A percentile compares a stretch with the other conserved stretches of the same genome.
Conservation (phyloP, 2,329 filamentous ascomycete species). For the Aspergillus ochraceus region DNA sequence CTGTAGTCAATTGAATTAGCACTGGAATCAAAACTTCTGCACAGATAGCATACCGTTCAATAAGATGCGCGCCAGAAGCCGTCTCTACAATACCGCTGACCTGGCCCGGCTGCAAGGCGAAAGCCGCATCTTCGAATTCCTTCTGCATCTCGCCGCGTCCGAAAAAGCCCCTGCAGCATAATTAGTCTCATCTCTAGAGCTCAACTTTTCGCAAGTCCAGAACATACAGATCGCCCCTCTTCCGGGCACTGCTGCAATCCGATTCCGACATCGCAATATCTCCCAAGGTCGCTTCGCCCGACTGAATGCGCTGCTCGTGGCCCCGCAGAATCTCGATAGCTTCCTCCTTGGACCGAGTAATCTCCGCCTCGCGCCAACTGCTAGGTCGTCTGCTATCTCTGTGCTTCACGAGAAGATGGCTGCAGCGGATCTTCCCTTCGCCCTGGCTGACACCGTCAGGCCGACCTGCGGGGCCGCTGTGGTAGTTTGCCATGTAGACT, state of each 20-base stretch:
- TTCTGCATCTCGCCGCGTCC: conserved; percentile 96
- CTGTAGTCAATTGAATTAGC: background rate
- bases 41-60: conserved; percentile 71
- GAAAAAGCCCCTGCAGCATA: conserved; percentile 71
- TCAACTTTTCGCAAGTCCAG: background rate
- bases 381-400: conserved; percentile 80
- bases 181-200: conserved; percentile 14
- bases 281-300: conserved; percentile 67
- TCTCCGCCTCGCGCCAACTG: conserved; percentile 89
- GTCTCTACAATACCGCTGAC: conserved; percentile 88
- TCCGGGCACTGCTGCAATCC: conserved; percentile 92
- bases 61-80: conserved; percentile 90
- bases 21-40: background rate
- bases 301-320: conserved; percentile 74
- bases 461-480: conserved; percentile 57
- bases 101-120: conserved; percentile 82
- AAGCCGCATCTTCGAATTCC: conserved; percentile 95
- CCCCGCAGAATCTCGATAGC: conserved; percentile 73
- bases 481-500: conserved; percentile 86
- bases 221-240: conserved; percentile 80
- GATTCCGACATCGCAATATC: conserved; percentile 86
- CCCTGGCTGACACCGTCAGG: conserved; percentile 41
- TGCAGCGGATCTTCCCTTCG: conserved; percentile 86
- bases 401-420: conserved; percentile 94
- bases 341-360: conserved; percentile 85